phyloP scores from a whole-genome alignment of 2,329 filamentous ascomycete species.

The Thyridium curvatum region DNA sequence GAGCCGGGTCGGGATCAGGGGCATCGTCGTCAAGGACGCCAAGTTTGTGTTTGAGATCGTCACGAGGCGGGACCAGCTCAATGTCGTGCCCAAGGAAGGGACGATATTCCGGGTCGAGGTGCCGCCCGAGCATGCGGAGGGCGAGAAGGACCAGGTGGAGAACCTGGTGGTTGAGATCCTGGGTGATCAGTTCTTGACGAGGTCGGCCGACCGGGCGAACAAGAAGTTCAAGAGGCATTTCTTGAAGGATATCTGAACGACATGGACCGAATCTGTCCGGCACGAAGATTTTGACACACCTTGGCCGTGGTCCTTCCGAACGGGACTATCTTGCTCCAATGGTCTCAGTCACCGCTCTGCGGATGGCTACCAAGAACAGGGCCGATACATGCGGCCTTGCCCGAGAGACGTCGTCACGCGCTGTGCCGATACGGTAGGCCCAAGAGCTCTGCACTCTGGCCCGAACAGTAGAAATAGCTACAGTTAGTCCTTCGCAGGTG shows the following conservation, averaged over 20 bases:
- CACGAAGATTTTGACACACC: too few species aligned
- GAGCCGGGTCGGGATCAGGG: constrained; percentile 73
- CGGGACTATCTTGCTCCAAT: too few species aligned
- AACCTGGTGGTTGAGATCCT: constrained; percentile 73
- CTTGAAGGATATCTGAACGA: constrained; percentile 62
- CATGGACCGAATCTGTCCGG: too few species aligned
- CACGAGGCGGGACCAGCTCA: constrained; percentile 63
- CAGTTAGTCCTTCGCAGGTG: too few species aligned
- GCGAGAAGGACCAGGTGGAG: constrained; percentile 3
- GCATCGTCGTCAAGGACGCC: constrained; percentile 85
- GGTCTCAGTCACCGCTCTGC: too few species aligned
- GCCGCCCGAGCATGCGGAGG: constrained; percentile 30
- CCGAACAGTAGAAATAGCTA: too few species aligned
- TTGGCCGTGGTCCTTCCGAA: too few species aligned
- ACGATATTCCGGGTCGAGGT: constrained; percentile 77
- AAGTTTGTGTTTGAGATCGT: constrained; percentile 83
- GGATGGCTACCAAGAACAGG: too few species aligned
- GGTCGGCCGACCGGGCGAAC: constrained; percentile 78
- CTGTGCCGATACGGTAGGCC: too few species aligned
- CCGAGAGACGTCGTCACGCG: too few species aligned
- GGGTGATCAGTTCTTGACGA: constrained; percentile 78
- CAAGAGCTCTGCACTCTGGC: too few species aligned
- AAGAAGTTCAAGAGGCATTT: constrained; percentile 89
- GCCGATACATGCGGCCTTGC: too few species aligned
- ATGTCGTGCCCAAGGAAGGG: constrained; percentile 83